Evolutionary conservation across 179 eudicot genomes (phyloP), one percentile per base, ranked within the genome.

Genomic region (Actinidia polygama): DNA sequence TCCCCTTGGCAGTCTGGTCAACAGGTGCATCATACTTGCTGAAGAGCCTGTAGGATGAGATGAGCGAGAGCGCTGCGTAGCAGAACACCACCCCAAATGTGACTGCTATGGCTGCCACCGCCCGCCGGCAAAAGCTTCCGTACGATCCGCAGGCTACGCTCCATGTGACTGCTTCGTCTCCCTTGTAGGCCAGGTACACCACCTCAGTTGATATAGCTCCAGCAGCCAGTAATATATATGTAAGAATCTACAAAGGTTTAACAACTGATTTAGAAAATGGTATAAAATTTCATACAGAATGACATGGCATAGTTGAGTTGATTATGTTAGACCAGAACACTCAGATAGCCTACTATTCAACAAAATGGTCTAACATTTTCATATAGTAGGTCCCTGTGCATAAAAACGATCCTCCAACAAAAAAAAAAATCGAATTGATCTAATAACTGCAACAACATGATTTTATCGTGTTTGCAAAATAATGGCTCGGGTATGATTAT

Each of bases 11-110:
- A 50, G 7, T 61, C 82, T 15, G 71, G 54, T 44, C 51, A 76
- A 78, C 79, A 2, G 89, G 80, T 4, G 92, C 94, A 26, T 93
- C 98, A 15, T 88, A 96, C 49, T 90, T 94, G 92, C 91, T 90
- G 87, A 96, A 96, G 74, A 96, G 88, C 66, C 98, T 82, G 87
- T 96, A 96, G 36, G 99, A 96, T 11, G 99, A 96, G 81, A 96
- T 85, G 78, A 96, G 90, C 3, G 97, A 92, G 21, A 96, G 92
- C 12, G 80, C 90, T 9, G 86, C 91, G 24, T 95, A 96, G 85
- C 98, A 95, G 16, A 86, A 77, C 10, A 90, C 87, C 1, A 83
- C 98, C 9, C 78, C 85, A 54, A 92, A 93, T 4, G 95, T 93
- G 78, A 96, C 55, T 72, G 86, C 78, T 5, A 92, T 57, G 0